Conservation (phyloP, 805 yeast genomes). For the Saturnispora sekii region DNA sequence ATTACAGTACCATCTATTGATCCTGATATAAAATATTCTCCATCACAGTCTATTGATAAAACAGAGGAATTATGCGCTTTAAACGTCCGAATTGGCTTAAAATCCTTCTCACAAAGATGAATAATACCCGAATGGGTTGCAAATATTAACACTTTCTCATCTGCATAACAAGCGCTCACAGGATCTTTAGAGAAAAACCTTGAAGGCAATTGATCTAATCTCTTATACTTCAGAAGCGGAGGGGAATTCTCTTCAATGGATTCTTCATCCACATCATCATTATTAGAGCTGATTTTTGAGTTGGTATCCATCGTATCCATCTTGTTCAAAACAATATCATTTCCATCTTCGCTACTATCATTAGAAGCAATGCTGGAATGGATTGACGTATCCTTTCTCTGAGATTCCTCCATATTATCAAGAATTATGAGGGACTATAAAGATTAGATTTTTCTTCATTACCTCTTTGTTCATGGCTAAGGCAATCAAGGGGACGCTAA, state of each 20-base stretch:
- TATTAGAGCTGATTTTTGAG: slow-evolving; percentile 7
- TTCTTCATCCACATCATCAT: slow-evolving; percentile 30
- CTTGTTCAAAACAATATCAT: neutral
- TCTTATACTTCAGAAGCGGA: slow-evolving; percentile 64
- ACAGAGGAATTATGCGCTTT: slow-evolving; percentile 84
- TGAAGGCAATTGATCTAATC: slow-evolving; percentile 59
- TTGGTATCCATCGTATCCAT: too few relatives aligned
- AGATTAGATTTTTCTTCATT: neutral
- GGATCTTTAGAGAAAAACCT: slow-evolving; percentile 69
- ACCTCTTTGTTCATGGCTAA: slow-evolving; percentile 31
- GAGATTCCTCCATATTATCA: too few relatives aligned
- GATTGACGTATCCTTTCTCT: too few relatives aligned
- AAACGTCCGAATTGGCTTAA: slow-evolving; percentile 56
- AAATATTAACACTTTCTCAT: slow-evolving; percentile 55
- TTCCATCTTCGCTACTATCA: neutral
- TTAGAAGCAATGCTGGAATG: neutral
- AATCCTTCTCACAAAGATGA: slow-evolving; percentile 53
- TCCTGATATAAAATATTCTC: slow-evolving; percentile 69
- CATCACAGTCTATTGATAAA: slow-evolving; percentile 63
- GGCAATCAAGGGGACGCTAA: slow-evolving; percentile 45
- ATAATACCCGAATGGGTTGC: slow-evolving; percentile 87
- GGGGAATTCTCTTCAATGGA: slow-evolving; percentile 48
- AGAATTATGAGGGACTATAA: too few relatives aligned
- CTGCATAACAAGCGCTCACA: slow-evolving; percentile 58
- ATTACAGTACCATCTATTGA: slow-evolving; percentile 93